Conservation (phyloP, 2,329 filamentous ascomycete genomes). For the Ascochyta rabiei region DNA sequence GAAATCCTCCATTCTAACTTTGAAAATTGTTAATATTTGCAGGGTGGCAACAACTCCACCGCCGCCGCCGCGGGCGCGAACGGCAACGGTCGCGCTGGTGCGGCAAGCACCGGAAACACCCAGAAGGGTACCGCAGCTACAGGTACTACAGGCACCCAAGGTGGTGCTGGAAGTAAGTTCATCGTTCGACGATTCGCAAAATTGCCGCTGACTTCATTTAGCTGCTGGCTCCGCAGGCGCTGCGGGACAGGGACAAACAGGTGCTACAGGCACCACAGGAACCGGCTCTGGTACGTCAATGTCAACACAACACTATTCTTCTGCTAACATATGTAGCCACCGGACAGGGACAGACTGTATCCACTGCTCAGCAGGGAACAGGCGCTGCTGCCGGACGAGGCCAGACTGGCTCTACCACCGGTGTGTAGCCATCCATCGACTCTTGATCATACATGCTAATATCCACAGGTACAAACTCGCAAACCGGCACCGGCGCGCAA, state of each 20-base stretch:
- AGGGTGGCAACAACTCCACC: slow-evolving; percentile 13
- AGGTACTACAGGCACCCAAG: not conserved
- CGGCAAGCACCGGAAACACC: not conserved
- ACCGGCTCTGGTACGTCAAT: no score
- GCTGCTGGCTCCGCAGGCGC: not conserved
- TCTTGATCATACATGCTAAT: not conserved
- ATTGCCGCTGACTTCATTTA: not conserved
- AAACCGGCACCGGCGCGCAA: not conserved
- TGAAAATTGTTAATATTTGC: not conserved
- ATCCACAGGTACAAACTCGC: not conserved
- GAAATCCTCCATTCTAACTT: not conserved
- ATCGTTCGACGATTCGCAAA: not conserved
- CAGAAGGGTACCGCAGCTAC: slow-evolving; percentile 2
- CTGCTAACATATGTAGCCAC: not conserved
- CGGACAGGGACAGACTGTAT: not conserved
- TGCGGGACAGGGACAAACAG: not conserved
- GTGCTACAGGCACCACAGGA: no score
- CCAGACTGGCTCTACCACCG: not conserved
- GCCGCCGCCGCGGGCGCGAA: slow-evolving; percentile 2
- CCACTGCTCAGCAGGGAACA: not conserved
- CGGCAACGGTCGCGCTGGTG: not conserved
- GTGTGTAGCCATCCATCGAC: not conserved
- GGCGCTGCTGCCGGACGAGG: not conserved
- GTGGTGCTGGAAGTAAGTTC: not conserved
- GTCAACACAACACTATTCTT: not conserved